A percentile compares a stretch with the other conserved stretches of the same genome.
These are phyloP conservation scores for Pseudogymnoascus verrucosus DNA, from an alignment of 2,329 filamentous ascomycete species.

Conservation along the genomic window DNA sequence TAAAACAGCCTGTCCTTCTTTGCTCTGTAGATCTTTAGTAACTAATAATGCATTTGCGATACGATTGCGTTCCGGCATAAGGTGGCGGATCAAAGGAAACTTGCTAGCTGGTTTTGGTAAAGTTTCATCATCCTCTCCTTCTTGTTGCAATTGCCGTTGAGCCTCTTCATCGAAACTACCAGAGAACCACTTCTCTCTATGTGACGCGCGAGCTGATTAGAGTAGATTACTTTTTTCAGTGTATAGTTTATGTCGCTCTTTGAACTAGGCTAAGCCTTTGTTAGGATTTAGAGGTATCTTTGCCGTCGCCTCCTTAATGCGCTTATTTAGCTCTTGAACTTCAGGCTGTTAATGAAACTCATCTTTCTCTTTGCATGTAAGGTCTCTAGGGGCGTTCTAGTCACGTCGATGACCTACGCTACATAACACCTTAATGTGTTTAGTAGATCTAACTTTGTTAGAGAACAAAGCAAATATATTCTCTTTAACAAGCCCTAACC, in stretches of 20 bases:
- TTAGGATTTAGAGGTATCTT: neutral
- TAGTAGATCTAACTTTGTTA: too few species aligned
- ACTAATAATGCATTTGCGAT: too few species aligned
- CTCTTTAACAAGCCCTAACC: too few species aligned
- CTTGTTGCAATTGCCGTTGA: neutral
- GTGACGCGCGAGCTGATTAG: neutral
- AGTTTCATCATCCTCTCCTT: too few species aligned
- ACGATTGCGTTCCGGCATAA: too few species aligned
- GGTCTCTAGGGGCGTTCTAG: neutral
- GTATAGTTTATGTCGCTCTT: neutral
- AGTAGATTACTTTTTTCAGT: neutral
- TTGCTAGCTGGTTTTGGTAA: too few species aligned
- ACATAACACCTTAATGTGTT: neutral
- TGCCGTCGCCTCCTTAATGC: neutral
- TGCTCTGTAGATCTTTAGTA: too few species aligned
- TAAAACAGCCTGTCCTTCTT: too few species aligned
- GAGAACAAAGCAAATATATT: too few species aligned
- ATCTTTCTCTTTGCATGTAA: neutral
- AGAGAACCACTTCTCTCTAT: conserved; percentile 5
- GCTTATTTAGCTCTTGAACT: neutral
- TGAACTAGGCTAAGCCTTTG: neutral
- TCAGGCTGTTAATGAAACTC: neutral
- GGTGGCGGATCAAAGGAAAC: too few species aligned
- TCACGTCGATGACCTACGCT: conserved; percentile 2
- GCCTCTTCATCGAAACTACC: conserved; percentile 2